Evolutionary conservation across 192 early-diverging fungal genomes (phyloP).

Genomic region (Pilaira anomala): DNA sequence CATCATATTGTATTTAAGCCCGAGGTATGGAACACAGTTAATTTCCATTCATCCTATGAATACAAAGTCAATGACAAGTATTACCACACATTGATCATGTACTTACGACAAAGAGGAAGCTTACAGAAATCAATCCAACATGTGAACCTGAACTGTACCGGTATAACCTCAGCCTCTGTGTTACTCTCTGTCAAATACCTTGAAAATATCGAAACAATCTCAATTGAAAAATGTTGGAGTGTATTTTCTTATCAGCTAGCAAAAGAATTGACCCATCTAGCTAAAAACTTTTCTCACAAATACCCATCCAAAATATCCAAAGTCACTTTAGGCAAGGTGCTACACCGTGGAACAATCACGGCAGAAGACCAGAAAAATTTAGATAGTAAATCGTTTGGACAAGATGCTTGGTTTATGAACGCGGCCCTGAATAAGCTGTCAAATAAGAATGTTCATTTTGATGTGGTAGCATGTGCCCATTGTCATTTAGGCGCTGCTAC

Average conservation of each 20-base stretch:
- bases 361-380: background rate
- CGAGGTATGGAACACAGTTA: background rate
- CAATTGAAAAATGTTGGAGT: background rate
- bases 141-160: background rate
- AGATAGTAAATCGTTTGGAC: constrained; percentile 7
- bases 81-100: background rate
- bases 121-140: background rate
- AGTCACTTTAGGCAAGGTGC: background rate
- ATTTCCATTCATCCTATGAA: background rate
- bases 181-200: background rate
- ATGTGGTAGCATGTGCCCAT: background rate
- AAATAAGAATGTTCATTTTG: background rate
- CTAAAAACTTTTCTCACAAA: background rate
- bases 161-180: background rate
- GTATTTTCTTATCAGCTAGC: background rate
- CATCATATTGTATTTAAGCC: background rate
- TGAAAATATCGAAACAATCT: background rate
- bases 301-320: background rate
- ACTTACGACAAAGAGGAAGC: background rate
- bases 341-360: background rate
- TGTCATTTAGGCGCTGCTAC: background rate
- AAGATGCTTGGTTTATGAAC: constrained; percentile 3
- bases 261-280: background rate
- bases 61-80: background rate
- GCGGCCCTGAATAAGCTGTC: background rate